Evolutionary conservation across 495 filamentous ascomycete genomes (phyloP).

Genomic region (Penicillium riverlandense): DNA sequence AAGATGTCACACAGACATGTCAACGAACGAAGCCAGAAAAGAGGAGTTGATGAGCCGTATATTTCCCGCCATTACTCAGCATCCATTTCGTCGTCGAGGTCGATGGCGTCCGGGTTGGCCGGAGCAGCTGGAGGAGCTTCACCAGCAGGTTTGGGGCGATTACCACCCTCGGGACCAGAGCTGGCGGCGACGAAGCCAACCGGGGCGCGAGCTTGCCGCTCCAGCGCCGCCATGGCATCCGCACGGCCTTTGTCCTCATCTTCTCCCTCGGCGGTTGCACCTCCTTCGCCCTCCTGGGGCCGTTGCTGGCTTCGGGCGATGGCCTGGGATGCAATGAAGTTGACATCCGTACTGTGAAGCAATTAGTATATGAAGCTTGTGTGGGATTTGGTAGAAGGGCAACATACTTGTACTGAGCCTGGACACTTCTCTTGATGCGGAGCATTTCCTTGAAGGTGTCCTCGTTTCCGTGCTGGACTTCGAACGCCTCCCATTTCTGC

Average conservation of each 20-base stretch:
- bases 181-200: slow-evolving; percentile 86
- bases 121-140: slow-evolving; percentile 39
- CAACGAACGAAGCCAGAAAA: slow-evolving; percentile 3
- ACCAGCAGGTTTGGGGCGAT: slow-evolving; percentile 37
- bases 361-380: slow-evolving; percentile 10
- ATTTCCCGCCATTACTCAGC: slow-evolving; percentile 24
- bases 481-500: slow-evolving; percentile 95
- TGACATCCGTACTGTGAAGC: slow-evolving; percentile 74
- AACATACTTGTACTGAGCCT: slow-evolving; percentile 85
- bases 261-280: slow-evolving; percentile 21
- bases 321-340: slow-evolving; percentile 95
- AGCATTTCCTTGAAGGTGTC: slow-evolving; percentile 99
- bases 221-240: slow-evolving; percentile 88
- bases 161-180: slow-evolving; percentile 70
- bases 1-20: slow-evolving; percentile 10
- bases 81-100: slow-evolving; percentile 63
- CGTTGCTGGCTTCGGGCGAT: slow-evolving; percentile 69
- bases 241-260: slow-evolving; percentile 49
- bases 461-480: slow-evolving; percentile 96
- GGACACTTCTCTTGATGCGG: slow-evolving; percentile 92
- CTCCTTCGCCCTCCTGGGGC: slow-evolving; percentile 34
- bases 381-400: neutral
- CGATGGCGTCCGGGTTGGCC: slow-evolving; percentile 83
- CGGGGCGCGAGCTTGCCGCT: slow-evolving; percentile 82
- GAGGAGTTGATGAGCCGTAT: slow-evolving; percentile 2